These are phyloP conservation scores for Ceratocystis variospora DNA, from an alignment of 2,329 filamentous ascomycete genomes.

Conservation along the genomic window DNA sequence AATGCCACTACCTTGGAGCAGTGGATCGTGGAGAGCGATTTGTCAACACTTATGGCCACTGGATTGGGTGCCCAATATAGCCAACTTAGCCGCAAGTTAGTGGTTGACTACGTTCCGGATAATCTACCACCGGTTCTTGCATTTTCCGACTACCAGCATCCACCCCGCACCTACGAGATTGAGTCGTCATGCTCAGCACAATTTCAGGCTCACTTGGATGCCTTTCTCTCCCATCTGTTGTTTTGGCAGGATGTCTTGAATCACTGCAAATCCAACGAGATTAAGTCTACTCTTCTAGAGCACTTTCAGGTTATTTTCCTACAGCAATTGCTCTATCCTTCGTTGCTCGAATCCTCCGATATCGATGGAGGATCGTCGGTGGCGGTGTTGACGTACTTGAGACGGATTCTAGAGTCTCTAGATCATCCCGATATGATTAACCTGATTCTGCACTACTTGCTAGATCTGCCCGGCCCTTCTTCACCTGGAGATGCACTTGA, in stretches of 20 bases:
- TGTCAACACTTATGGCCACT: slow-evolving; percentile 94
- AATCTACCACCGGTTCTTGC: slow-evolving; percentile 71
- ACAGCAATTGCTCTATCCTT: slow-evolving; percentile 91
- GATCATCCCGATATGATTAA: slow-evolving; percentile 92
- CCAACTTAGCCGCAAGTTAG: slow-evolving; percentile 60
- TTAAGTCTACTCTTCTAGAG: slow-evolving; percentile 83
- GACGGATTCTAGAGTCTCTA: slow-evolving; percentile 76
- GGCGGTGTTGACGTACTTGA: slow-evolving; percentile 84
- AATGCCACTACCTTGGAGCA: slow-evolving; percentile 71
- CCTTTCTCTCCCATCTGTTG: slow-evolving; percentile 83
- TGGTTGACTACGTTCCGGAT: slow-evolving; percentile 61
- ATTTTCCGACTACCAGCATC: slow-evolving; percentile 76
- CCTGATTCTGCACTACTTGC: slow-evolving; percentile 79
- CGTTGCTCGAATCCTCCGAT: slow-evolving; percentile 89
- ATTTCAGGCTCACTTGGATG: slow-evolving; percentile 76
- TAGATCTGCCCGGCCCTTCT: slow-evolving; percentile 50
- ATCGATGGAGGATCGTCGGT: slow-evolving; percentile 94
- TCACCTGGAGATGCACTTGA: slow-evolving; percentile 29
- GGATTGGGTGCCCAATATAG: slow-evolving; percentile 67
- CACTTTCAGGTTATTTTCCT: slow-evolving; percentile 96
- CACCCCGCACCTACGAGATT: slow-evolving; percentile 53
- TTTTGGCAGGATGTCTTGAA: slow-evolving; percentile 99
- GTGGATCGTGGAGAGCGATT: slow-evolving; percentile 93
- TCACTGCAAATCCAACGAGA: slow-evolving; percentile 81
- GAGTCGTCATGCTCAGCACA: slow-evolving; percentile 60